These are phyloP conservation scores for Alternaria tenuissima DNA, from an alignment of 2,329 filamentous ascomycete species.

Conservation along the genomic window DNA sequence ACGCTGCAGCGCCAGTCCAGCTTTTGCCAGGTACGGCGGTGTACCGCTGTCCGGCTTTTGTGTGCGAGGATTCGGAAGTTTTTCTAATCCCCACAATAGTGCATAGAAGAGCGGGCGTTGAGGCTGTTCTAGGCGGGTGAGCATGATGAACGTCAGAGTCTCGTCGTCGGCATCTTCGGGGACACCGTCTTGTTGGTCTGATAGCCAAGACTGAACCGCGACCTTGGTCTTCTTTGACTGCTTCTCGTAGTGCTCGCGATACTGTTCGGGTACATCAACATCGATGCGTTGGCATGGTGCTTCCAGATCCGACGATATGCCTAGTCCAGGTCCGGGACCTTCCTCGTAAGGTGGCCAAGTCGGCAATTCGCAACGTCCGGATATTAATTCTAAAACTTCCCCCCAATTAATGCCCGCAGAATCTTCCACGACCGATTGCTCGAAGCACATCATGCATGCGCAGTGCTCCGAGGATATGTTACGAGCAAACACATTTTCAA, in stretches of 20 bases:
- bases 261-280: slow-evolving; percentile 92
- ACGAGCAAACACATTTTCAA: slow-evolving; percentile 93
- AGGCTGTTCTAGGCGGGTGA: slow-evolving; percentile 81
- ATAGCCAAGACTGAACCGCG: slow-evolving; percentile 91
- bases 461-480: slow-evolving; percentile 91
- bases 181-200: slow-evolving; percentile 77
- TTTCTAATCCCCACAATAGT: slow-evolving; percentile 69
- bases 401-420: slow-evolving; percentile 85
- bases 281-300: slow-evolving; percentile 81
- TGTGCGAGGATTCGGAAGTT: slow-evolving; percentile 64
- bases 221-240: slow-evolving; percentile 92
- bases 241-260: slow-evolving; percentile 87
- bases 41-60: slow-evolving; percentile 71
- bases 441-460: slow-evolving; percentile 82
- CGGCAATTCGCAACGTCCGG: slow-evolving; percentile 84
- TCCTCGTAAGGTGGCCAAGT: slow-evolving; percentile 84
- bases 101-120: slow-evolving; percentile 85
- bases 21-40: slow-evolving; percentile 78
- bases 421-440: slow-evolving; percentile 53
- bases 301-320: slow-evolving; percentile 59
- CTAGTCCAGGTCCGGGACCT: slow-evolving; percentile 62
- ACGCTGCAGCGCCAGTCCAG: slow-evolving; percentile 80
- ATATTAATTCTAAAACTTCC: slow-evolving; percentile 91
- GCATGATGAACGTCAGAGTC: slow-evolving; percentile 89
- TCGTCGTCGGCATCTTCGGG: slow-evolving; percentile 94